These are phyloP conservation scores for Filobasidium floriforme DNA, from an alignment of 768 basidiomycete species.

Conservation along the genomic window DNA sequence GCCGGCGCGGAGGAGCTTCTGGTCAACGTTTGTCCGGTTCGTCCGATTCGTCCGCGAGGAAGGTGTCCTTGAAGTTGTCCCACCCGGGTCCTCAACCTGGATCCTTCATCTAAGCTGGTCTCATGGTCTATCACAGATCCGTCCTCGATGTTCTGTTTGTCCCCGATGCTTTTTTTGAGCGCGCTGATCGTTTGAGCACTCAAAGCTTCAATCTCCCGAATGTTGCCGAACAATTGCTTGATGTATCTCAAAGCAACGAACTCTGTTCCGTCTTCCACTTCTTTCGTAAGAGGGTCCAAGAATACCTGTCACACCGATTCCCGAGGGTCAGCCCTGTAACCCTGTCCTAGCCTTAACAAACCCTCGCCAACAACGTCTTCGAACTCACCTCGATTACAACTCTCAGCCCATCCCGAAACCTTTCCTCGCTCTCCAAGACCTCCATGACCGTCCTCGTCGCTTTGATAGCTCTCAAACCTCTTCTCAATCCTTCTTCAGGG, in stretches of 20 bases:
- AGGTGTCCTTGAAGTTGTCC: too few relatives aligned
- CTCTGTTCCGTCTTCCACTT: background rate
- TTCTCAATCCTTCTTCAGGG: background rate
- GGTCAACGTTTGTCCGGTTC: background rate
- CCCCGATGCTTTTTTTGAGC: background rate
- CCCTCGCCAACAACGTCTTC: background rate
- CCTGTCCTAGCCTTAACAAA: background rate
- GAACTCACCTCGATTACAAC: background rate
- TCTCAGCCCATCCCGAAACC: background rate
- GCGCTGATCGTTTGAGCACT: background rate
- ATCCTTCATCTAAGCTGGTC: background rate
- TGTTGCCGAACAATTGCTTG: constrained; percentile 9
- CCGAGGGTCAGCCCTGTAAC: background rate
- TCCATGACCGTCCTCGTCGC: background rate
- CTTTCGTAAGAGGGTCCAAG: background rate
- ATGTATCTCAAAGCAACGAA: background rate
- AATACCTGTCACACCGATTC: background rate
- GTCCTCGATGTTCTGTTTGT: background rate
- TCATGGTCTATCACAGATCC: background rate
- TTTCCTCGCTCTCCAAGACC: background rate
- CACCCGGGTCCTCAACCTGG: too few relatives aligned
- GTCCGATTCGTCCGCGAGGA: background rate
- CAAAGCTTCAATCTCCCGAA: background rate
- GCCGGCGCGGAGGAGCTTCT: constrained; percentile 5
- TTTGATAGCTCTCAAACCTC: constrained; percentile 1